These are phyloP conservation scores for Ephemerocybe angulata DNA, from an alignment of 768 basidiomycete species.

Conservation along the genomic window DNA sequence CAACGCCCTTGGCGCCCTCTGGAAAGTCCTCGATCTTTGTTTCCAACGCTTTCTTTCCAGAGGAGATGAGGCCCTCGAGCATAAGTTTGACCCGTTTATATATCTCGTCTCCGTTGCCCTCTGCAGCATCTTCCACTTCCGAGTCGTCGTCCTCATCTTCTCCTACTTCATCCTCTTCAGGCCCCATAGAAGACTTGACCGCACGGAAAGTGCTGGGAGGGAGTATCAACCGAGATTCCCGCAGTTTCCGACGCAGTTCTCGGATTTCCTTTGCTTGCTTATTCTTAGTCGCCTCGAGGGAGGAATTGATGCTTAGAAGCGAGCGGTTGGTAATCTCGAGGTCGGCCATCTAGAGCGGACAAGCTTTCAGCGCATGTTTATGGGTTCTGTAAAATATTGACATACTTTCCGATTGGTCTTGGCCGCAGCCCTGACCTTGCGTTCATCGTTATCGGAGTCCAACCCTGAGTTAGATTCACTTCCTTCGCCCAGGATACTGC, in stretches of 20 bases:
- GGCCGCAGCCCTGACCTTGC: conserved; percentile 63
- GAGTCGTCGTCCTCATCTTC: conserved; percentile 42
- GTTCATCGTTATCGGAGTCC: conserved; percentile 36
- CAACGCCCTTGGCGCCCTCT: conserved; percentile 38
- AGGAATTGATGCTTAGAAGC: conserved; percentile 77
- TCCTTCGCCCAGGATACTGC: conserved; percentile 3
- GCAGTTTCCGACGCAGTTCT: conserved; percentile 75
- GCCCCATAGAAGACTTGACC: conserved; percentile 47
- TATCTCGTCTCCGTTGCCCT: conserved; percentile 45
- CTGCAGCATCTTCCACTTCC: conserved; percentile 34
- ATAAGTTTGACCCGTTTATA: conserved; percentile 64
- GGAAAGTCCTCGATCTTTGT: conserved; percentile 49
- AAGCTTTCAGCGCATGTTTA: background rate
- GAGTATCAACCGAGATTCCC: conserved; percentile 76
- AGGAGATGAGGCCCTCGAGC: conserved; percentile 57
- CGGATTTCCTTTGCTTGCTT: conserved; percentile 82
- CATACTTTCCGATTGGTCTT: conserved; percentile 84
- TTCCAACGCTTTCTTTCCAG: conserved; percentile 61
- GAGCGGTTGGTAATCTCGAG: conserved; percentile 89
- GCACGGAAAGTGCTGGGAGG: conserved; percentile 62
- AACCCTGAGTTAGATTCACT: conserved; percentile 23
- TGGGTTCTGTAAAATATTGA: conserved; percentile 10
- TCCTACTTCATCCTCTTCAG: conserved; percentile 41
- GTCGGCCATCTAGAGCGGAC: conserved; percentile 69
- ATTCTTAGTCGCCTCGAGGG: conserved; percentile 76